Base-by-base conservation (phyloP, 2,329 filamentous ascomycete genomes). In the Apiospora marii region DNA sequence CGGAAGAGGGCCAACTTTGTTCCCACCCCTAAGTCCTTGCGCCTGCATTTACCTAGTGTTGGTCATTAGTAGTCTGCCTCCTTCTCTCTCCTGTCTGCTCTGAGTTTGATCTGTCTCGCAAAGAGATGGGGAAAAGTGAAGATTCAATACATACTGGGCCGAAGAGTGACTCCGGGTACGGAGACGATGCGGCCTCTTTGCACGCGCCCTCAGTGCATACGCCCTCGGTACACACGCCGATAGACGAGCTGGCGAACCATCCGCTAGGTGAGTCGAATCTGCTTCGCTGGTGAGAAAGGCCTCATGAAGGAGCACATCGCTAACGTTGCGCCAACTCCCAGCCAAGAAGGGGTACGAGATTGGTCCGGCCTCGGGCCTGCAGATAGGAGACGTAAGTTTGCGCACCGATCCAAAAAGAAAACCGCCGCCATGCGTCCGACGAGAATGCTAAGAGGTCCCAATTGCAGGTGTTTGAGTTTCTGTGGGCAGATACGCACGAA, bases 331-430 rank as follows among this genome's bases (percentile, higher is more conserved):
- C 46, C 27, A n/a, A 64, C 30, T 64, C 53, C 70, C 70, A 82
- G 81, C 79, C 72, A 76, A 78, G 46, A 82, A 82, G 70, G 81
- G 81, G 72, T 82, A 82, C 74, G 79, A 82, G 41, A 80, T 82
- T 53, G 80, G 80, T 27, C 75, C 80, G 58, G 80, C 80, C 44
- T 79, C 79, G 10, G 80, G 78, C 71, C 74, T 82, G 68, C 79
- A 82, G 71, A 76, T 82, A 69, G 81, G 81, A 74, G 81, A 82
- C 74, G 81, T 82, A 72, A 80, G 81, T 78, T 41, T 69, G 16
- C 67, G 22, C 37, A 34, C 14, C 3, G n/a, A n/a, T 37, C 22
- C 37, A 37, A 37, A 37, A 10, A 6, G 4, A 30, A 19, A 30
- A 37, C 22, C 48, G 22, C 34, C 24, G 19, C 19, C 70, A 53